Conservation (phyloP, 2,329 filamentous ascomycete genomes). For the Hymenoscyphus albidus region DNA sequence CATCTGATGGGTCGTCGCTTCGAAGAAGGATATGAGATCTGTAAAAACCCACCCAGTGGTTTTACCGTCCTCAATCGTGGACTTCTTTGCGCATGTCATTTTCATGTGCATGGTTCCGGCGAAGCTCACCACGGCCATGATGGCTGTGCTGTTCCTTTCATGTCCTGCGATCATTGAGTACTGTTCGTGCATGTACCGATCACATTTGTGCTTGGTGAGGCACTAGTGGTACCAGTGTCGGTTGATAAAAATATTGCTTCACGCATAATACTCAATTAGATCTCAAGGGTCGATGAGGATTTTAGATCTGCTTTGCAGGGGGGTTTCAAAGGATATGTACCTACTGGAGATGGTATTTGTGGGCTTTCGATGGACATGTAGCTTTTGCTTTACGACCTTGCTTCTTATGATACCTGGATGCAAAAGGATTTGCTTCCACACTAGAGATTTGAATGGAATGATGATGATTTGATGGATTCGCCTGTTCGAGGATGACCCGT, state of each 20-base stretch:
- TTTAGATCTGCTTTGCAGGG: background rate
- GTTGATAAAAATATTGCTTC: background rate
- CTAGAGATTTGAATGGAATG: background rate
- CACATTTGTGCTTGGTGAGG: background rate
- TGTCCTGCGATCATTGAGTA: background rate
- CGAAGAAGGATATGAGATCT: constrained; percentile 7
- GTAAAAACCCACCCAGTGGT: constrained; percentile 7
- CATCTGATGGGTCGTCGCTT: constrained; percentile 15
- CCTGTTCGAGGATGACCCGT: too few species aligned
- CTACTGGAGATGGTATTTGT: background rate
- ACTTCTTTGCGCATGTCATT: constrained; percentile 16
- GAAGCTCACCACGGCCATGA: constrained; percentile 16
- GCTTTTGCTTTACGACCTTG: constrained; percentile 1
- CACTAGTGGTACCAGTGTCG: background rate
- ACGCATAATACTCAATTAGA: background rate
- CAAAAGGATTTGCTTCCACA: background rate
- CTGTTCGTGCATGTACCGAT: background rate
- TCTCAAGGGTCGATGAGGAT: background rate
- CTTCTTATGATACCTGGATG: background rate
- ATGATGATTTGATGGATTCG: background rate
- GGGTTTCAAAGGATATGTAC: background rate
- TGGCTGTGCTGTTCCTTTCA: constrained; percentile 4
- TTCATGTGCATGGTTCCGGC: constrained; percentile 14
- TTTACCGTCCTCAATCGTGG: constrained; percentile 18
- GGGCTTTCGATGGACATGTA: background rate